A percentile compares a stretch with the other conserved stretches of the same genome.
phyloP scores from a whole-genome alignment of 768 basidiomycete species.

The Auricularia cornea region DNA sequence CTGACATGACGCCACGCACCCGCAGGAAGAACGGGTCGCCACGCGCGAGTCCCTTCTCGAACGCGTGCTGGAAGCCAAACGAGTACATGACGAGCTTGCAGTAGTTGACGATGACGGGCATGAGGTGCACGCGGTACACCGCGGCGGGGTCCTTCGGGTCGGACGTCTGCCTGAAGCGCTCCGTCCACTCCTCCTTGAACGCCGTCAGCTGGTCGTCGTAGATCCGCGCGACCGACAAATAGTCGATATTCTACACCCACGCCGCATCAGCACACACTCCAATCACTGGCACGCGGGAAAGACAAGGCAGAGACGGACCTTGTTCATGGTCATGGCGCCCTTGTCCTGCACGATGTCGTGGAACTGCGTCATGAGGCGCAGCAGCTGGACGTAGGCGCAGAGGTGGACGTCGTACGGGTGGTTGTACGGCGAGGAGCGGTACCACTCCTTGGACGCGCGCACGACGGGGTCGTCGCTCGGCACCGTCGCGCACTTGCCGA shows the following conservation, averaged over 20 bases:
- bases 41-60: constrained; percentile 30
- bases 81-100: constrained; percentile 50
- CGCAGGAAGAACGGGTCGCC: constrained; percentile 35
- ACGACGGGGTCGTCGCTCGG: constrained; percentile 53
- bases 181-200: constrained; percentile 62
- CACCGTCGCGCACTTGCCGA: constrained; percentile 65
- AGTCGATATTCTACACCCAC: constrained; percentile 47
- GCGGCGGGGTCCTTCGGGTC: constrained; percentile 34
- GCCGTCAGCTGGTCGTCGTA: constrained; percentile 50
- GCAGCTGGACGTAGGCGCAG: constrained; percentile 44
- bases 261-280: background rate
- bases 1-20: constrained; percentile 8
- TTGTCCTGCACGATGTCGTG: constrained; percentile 15
- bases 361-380: constrained; percentile 43
- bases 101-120: constrained; percentile 36
- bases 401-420: constrained; percentile 27
- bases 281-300: background rate
- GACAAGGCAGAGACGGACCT: background rate
- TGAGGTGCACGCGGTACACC: background rate
- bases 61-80: constrained; percentile 43
- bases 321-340: constrained; percentile 8
- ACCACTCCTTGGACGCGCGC: constrained; percentile 43
- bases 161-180: constrained; percentile 49
- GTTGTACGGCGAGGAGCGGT: constrained; percentile 24
- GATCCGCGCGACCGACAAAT: constrained; percentile 50